Evolutionary conservation across 2,329 filamentous ascomycete genomes (phyloP), one percentile per base, ranked within the genome.

Genomic region (Aschersonia sp.): DNA sequence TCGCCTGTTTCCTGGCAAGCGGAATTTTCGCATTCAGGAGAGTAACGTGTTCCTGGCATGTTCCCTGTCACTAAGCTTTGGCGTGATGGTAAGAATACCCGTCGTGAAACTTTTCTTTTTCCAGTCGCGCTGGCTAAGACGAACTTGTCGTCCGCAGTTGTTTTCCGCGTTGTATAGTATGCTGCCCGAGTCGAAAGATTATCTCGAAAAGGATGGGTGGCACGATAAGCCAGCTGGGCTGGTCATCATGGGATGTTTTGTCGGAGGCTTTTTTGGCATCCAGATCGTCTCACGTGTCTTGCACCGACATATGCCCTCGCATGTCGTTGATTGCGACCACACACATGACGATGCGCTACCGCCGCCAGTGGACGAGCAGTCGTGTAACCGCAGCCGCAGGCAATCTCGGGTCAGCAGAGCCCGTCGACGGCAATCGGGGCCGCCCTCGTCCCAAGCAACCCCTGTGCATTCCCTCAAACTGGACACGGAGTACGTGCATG

Each of bases 151-250:
- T 9, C 30, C 29, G 29, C 56, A 95, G 88, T 76, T 95, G 41
- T 95, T 95, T 64, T 95, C 89, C 37, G 82, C 90, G 1, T 67
- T 97, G 32, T 94, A 89, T 63, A 92, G 82, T 64, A 95, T 97
- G 85, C 74, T 97, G 6, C 90, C 90, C 8, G 87, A 86, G 22
- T 81, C 90, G 2, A 88, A 84, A 59, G 72, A 71, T 40, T 95
- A 94, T 59, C 73, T 98, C 4, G 70, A 74, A 50, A 72, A 79
- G 47, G 83, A 80, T 46, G 81, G 80, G 12, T 81, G 81, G 63
- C 72, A 76, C 6, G 71, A 85, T 4, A 76, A 81, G 51, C 60
- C 66, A 2, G 86, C 89, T 5, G 82, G 81, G 11, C 75, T 85
- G 56, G 65, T 79, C 32, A 70, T 88, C 57, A 81, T 88, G 58